Percentiles rank a stretch among this genome's conserved stretches.
Evolutionary conservation across 2,329 filamentous ascomycete species (phyloP).

Genomic region (Neopestalotiopsis clavispora): DNA sequence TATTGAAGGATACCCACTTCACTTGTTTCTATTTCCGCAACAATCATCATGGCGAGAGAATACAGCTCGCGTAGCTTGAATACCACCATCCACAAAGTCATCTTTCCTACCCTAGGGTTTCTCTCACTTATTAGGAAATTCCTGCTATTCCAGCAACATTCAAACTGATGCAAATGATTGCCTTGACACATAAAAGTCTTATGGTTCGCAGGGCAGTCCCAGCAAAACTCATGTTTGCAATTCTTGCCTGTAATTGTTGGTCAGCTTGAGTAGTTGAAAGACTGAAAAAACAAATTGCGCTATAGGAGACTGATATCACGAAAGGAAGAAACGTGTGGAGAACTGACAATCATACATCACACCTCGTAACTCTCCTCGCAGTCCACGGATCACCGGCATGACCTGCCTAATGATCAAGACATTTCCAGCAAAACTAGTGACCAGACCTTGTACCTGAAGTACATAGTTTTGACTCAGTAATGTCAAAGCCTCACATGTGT

Average conservation of each 20-base stretch:
- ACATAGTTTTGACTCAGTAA: background rate
- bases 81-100: background rate
- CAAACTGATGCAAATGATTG: background rate
- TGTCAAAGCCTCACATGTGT: background rate
- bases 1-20: background rate
- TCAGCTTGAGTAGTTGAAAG: too few relatives aligned
- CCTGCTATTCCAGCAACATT: background rate
- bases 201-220: background rate
- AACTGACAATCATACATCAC: background rate
- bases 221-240: background rate
- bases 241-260: background rate
- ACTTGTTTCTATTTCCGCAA: background rate
- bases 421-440: slow-evolving; percentile 24
- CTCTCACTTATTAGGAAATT: background rate
- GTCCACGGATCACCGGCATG: background rate
- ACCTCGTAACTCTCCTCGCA: too few relatives aligned
- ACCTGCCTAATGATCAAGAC: background rate
- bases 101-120: background rate
- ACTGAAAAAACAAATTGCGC: too few relatives aligned
- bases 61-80: background rate
- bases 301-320: too few relatives aligned
- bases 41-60: background rate
- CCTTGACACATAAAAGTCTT: background rate
- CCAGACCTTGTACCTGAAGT: slow-evolving; percentile 18
- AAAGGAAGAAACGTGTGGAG: background rate